phyloP scores from a whole-genome alignment of 768 basidiomycete species.

The Lentinula guzmanii region DNA sequence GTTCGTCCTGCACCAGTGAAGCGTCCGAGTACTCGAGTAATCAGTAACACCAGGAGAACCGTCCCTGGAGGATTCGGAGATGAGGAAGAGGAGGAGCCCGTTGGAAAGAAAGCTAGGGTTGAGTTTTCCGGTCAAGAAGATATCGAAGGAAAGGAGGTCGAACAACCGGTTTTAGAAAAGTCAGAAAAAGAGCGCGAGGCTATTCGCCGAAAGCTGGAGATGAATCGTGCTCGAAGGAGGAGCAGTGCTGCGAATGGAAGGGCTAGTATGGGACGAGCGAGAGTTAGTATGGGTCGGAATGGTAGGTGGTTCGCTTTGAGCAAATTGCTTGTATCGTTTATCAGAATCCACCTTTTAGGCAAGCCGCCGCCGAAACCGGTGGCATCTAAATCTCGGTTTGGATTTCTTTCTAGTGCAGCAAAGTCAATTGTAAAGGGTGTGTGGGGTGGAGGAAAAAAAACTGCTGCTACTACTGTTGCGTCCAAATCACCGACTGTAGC shows the following conservation, averaged over 20 bases:
- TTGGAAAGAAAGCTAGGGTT: constrained; percentile 2
- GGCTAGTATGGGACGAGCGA: constrained; percentile 20
- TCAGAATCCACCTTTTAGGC: constrained; percentile 15
- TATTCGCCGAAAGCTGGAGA: constrained; percentile 58
- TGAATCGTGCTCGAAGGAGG: constrained; percentile 60
- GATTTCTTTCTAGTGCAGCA: constrained; percentile 62
- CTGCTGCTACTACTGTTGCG: constrained; percentile 17
- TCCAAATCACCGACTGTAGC: constrained; percentile 20
- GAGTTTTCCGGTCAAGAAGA: constrained; percentile 24
- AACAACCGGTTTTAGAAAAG: constrained; percentile 25
- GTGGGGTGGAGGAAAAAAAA: constrained; percentile 55
- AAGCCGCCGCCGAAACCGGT: constrained; percentile 33
- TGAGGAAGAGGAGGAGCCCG: constrained; percentile 24
- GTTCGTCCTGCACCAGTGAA: constrained; percentile 14
- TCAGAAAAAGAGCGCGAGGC: constrained; percentile 49
- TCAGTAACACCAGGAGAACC: constrained; percentile 37
- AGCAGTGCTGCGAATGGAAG: constrained; percentile 53
- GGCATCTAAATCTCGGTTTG: constrained; percentile 49
- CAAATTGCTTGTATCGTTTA: background rate
- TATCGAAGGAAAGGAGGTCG: constrained; percentile 25
- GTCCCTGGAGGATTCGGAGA: constrained; percentile 58
- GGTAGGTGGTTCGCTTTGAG: constrained; percentile 26
- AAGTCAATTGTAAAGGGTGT: constrained; percentile 70
- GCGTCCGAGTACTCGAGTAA: constrained; percentile 33
- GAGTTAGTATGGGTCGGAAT: constrained; percentile 33